phyloP scores from a whole-genome alignment of 768 basidiomycete genomes.

The Russula sp. region DNA sequence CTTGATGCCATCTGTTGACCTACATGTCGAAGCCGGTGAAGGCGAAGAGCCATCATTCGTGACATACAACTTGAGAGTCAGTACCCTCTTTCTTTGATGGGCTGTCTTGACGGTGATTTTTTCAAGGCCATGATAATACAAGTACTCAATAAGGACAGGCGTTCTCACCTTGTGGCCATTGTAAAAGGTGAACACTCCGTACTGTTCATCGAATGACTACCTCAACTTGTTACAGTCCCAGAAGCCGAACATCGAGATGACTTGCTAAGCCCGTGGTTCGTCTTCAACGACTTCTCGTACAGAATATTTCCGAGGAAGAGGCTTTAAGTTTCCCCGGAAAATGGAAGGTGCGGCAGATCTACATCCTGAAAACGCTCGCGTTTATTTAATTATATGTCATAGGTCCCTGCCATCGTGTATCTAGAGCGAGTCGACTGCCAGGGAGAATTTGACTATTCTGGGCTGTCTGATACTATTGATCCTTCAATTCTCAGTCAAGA shows the following conservation, averaged over 20 bases:
- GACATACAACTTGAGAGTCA: constrained; percentile 70
- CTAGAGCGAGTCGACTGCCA: constrained; percentile 70
- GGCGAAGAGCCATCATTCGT: constrained; percentile 53
- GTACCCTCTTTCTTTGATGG: constrained; percentile 32
- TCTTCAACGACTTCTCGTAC: constrained; percentile 98
- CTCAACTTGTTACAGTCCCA: constrained; percentile 51
- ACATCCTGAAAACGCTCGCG: background rate
- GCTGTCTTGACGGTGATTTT: background rate
- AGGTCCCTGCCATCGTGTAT: constrained; percentile 91
- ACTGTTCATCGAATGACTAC: background rate
- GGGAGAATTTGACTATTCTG: constrained; percentile 57
- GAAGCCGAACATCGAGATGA: constrained; percentile 47
- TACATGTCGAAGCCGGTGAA: constrained; percentile 60
- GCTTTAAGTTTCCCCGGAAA: constrained; percentile 81
- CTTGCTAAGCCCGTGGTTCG: constrained; percentile 67
- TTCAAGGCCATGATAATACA: constrained; percentile 77
- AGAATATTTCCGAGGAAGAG: constrained; percentile 79
- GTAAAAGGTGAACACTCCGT: constrained; percentile 59
- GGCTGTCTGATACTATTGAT: constrained; percentile 66
- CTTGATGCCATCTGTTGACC: constrained; percentile 52
- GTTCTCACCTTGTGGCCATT: constrained; percentile 84
- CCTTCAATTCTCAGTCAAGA: constrained; percentile 76
- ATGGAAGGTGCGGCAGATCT: constrained; percentile 72
- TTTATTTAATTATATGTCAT: constrained; percentile 12
- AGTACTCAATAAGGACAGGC: constrained; percentile 64